These are phyloP conservation scores for Botrytis galanthina DNA, from an alignment of 2,329 filamentous ascomycete genomes.

Conservation along the genomic window DNA sequence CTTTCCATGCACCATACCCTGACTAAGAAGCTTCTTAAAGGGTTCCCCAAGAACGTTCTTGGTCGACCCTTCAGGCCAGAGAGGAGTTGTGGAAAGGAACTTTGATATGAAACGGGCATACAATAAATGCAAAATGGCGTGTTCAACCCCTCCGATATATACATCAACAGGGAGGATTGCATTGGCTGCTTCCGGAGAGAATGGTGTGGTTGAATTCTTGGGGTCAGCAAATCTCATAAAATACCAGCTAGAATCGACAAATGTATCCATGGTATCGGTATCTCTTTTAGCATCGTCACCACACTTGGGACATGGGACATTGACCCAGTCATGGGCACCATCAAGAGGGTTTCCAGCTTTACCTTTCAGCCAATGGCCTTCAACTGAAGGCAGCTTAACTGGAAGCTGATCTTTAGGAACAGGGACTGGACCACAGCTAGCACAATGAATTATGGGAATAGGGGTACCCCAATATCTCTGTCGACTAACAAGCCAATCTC, in stretches of 20 bases:
- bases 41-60: constrained; percentile 59
- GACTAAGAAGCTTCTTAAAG: constrained; percentile 77
- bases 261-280: constrained; percentile 95
- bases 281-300: constrained; percentile 69
- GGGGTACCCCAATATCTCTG: constrained; percentile 91
- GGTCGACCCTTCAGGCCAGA: constrained; percentile 46
- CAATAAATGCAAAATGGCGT: constrained; percentile 84
- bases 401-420: constrained; percentile 76
- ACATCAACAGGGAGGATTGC: constrained; percentile 71
- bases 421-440: constrained; percentile 71
- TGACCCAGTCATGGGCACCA: constrained; percentile 68
- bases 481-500: constrained; percentile 90
- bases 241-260: constrained; percentile 95
- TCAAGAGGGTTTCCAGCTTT: constrained; percentile 77
- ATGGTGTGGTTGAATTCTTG: constrained; percentile 58
- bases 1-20: constrained; percentile 91
- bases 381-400: constrained; percentile 68
- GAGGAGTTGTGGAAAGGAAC: constrained; percentile 62
- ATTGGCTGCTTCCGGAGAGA: constrained; percentile 59
- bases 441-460: constrained; percentile 84
- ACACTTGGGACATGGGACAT: constrained; percentile 74
- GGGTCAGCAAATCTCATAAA: constrained; percentile 77
- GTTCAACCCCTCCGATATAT: constrained; percentile 88
- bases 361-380: constrained; percentile 64
- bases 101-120: constrained; percentile 92